Base-by-base conservation (phyloP, 768 basidiomycete genomes). In the Kwoniella mangroviensis region DNA sequence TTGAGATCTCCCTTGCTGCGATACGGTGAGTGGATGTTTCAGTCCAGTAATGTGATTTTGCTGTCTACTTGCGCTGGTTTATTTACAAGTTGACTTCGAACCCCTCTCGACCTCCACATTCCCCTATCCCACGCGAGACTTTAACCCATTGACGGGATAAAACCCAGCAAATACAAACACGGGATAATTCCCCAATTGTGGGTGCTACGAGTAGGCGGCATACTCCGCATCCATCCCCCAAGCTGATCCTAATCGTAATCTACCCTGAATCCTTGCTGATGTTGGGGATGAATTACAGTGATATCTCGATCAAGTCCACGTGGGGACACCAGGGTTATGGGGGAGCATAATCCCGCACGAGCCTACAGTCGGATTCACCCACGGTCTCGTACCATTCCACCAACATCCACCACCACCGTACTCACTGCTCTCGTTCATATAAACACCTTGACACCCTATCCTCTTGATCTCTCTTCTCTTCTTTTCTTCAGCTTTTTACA, bases 401-500 rank as follows among this genome's bases (percentile, higher is more conserved):
- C 28, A 43, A 3, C 40, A 66, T 60, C 56, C 55, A 58, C 40
- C 65, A 55, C 58, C 59, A 61, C 54, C 45, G 19, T n/a, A 22
- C 28, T 24, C 34, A 13, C 34, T 4, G 34, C 34, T 34, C 34
- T 34, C 34, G 6, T 34, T 34, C 34, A 34, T 34, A 34, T 34
- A 34, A 34, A 34, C 34, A 34, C 34, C 34, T 34, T 7, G 5
- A 55, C 26, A 15, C n/a, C 63, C 54, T 21, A 53, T n/a, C 53
- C 17, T 54, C 63, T 28, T 67, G 42, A 21, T 54, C 52, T 21
- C 15, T 53, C 10, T 21, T 24, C 57, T 65, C 54, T 65, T 34
- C 51, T 62, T 54, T 60, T 69, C 69, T 59, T 59, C 51, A 64
- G 68, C 68, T 69, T 63, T 69, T 69, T 56, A 63, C 52, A 63